These are phyloP conservation scores for Exophiala spinifera DNA, from an alignment of 2,329 filamentous ascomycete genomes.

Conservation along the genomic window DNA sequence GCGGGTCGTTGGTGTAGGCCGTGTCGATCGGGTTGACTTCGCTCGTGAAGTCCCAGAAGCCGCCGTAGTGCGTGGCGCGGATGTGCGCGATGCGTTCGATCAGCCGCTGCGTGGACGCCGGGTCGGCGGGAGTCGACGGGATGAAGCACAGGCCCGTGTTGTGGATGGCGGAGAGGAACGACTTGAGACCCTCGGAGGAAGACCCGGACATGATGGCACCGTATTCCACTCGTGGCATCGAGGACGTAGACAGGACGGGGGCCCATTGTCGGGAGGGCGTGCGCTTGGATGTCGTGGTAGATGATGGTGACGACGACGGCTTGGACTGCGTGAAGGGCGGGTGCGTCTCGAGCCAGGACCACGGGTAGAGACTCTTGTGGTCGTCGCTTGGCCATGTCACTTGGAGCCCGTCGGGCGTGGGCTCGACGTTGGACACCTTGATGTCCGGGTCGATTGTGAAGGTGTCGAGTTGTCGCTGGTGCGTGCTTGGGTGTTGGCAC, in stretches of 20 bases:
- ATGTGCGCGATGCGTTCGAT: slow-evolving; percentile 82
- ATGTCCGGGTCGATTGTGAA: slow-evolving; percentile 54
- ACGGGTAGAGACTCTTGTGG: slow-evolving; percentile 67
- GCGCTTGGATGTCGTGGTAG: not conserved
- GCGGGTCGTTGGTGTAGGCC: slow-evolving; percentile 80
- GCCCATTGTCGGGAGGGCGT: slow-evolving; percentile 16
- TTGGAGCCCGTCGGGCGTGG: slow-evolving; percentile 20
- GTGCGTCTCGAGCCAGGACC: slow-evolving; percentile 58
- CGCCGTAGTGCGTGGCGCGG: slow-evolving; percentile 86
- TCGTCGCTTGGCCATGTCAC: slow-evolving; percentile 33
- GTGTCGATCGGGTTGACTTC: slow-evolving; percentile 85
- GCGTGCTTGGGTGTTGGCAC: slow-evolving; percentile 68
- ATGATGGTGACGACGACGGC: not conserved
- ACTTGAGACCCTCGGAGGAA: slow-evolving; percentile 34
- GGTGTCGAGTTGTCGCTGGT: slow-evolving; percentile 66
- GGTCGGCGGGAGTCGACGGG: slow-evolving; percentile 34
- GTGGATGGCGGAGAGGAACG: slow-evolving; percentile 25
- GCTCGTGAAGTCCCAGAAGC: slow-evolving; percentile 82
- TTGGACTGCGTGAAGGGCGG: slow-evolving; percentile 33
- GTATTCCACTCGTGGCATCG: slow-evolving; percentile 44
- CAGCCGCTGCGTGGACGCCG: slow-evolving; percentile 69
- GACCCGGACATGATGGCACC: slow-evolving; percentile 54
- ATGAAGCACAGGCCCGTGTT: slow-evolving; percentile 25
- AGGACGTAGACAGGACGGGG: slow-evolving; percentile 8
- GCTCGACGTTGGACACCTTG: slow-evolving; percentile 4